Evolutionary conservation across 129 eudicot species (phyloP).

Genomic region (Arctium lappa): DNA sequence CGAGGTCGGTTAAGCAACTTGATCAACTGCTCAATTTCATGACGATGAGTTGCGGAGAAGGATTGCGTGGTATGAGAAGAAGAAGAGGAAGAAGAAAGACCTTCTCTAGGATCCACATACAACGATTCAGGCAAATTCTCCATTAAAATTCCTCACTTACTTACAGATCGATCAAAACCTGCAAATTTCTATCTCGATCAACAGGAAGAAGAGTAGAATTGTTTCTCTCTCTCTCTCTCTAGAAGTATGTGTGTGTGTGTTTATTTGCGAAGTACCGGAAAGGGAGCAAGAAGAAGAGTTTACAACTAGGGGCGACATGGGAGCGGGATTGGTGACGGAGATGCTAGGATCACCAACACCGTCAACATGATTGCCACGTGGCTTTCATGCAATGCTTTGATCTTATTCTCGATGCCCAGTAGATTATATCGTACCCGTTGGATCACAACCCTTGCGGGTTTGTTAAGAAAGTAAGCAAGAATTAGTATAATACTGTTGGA

Average conservation of each 20-base stretch:
- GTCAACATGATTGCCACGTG: slow-evolving; percentile 6
- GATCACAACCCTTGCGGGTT: not conserved
- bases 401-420: not conserved
- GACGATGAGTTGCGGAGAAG: not conserved
- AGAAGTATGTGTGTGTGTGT: not conserved
- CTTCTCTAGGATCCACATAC: not conserved
- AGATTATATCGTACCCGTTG: not conserved
- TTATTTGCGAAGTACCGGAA: not conserved
- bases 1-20: not conserved
- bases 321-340: slow-evolving; percentile 8
- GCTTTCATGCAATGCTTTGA: not conserved
- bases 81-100: not conserved
- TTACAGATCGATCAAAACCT: not conserved
- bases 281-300: not conserved
- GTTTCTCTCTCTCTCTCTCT: not conserved
- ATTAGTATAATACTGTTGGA: no score
- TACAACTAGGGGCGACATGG: not conserved
- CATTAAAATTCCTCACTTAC: slow-evolving; percentile 1
- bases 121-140: slow-evolving; percentile 16
- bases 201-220: not conserved
- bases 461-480: not conserved
- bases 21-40: not conserved
- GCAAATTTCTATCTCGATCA: not conserved
- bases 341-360: slow-evolving; percentile 1
- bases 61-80: not conserved